Conservation (phyloP, 2,329 filamentous ascomycete species). For the Raffaelea arxii region DNA sequence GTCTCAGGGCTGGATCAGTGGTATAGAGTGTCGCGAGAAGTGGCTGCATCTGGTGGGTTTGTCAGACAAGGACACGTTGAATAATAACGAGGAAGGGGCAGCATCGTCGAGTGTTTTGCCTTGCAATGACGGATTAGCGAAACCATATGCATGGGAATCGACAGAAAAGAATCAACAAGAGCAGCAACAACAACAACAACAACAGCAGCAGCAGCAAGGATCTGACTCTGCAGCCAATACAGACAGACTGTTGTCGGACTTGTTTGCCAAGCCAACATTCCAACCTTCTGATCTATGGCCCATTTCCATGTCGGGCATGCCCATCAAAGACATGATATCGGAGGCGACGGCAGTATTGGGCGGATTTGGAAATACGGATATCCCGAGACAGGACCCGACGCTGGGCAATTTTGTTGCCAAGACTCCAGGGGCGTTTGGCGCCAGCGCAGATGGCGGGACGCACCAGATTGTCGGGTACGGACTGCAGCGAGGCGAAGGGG, state of each 20-base stretch:
- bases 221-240: neutral
- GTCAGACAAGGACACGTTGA: slow-evolving; percentile 6
- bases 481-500: no score
- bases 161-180: neutral
- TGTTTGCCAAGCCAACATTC: slow-evolving; percentile 28
- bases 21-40: slow-evolving; percentile 36
- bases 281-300: slow-evolving; percentile 25
- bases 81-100: no score
- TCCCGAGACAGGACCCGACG: slow-evolving; percentile 12
- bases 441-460: no score
- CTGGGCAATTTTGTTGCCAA: slow-evolving; percentile 5
- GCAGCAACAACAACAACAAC: slow-evolving; percentile 4
- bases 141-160: neutral
- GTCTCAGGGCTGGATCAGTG: no score
- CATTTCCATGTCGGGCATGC: slow-evolving; percentile 10
- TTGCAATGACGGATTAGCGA: no score
- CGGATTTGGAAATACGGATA: slow-evolving; percentile 7
- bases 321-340: slow-evolving; percentile 8
- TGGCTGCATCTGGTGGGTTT: slow-evolving; percentile 40
- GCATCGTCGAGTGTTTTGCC: no score
- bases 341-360: slow-evolving; percentile 5
- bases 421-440: neutral
- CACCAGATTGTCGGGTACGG: no score
- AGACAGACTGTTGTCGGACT: slow-evolving; percentile 22
- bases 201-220: neutral